These are phyloP conservation scores for Eleusine indica DNA, from an alignment of 176 grass and related monocot species.

Conservation along the genomic window DNA sequence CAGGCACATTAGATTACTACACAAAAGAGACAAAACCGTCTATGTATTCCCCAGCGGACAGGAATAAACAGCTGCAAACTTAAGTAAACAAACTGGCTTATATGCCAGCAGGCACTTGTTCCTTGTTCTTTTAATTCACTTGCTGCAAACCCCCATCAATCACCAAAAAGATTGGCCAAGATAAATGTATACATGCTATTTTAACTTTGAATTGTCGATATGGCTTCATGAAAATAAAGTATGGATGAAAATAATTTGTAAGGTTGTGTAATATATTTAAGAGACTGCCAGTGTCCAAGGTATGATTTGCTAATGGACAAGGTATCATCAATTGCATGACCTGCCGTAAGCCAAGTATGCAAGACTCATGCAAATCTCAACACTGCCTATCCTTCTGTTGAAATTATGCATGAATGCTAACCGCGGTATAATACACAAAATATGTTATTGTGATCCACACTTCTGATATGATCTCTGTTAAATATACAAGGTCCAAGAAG, in stretches of 20 bases:
- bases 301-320: neutral
- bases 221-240: neutral
- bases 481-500: slow-evolving; percentile 1
- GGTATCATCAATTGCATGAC: slow-evolving; percentile 2
- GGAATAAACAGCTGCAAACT: slow-evolving; percentile 22
- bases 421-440: neutral
- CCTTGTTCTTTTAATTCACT: neutral
- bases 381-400: neutral
- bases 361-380: neutral
- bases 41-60: slow-evolving; percentile 18
- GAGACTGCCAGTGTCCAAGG: neutral
- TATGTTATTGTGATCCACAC: neutral
- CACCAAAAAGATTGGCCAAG: neutral
- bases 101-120: neutral
- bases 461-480: slow-evolving; percentile 5
- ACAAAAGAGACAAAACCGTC: neutral
- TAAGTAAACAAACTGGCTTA: slow-evolving; percentile 22
- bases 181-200: neutral
- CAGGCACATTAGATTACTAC: neutral
- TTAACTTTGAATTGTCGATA: slow-evolving; percentile 1
- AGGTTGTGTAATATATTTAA: neutral
- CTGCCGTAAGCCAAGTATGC: neutral
- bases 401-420: neutral
- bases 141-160: neutral
- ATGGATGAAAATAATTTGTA: neutral